These are phyloP conservation scores for Nephelium lappaceum DNA, from an alignment of 345 rosid genomes.

Conservation along the genomic window DNA sequence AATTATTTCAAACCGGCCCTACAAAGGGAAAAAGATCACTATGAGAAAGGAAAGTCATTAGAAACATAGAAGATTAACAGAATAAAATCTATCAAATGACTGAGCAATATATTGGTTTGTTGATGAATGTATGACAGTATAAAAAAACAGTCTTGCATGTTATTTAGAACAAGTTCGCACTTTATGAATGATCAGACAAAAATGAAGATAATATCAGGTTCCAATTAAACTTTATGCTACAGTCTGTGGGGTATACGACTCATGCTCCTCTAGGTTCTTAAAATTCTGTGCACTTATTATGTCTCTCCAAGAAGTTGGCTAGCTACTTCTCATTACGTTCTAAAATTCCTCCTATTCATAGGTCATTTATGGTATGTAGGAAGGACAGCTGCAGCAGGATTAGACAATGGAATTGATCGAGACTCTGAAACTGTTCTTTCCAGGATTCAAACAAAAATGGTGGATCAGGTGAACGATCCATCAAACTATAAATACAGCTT, in stretches of 20 bases:
- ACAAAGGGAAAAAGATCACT: slow-evolving; percentile 26
- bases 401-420: not conserved
- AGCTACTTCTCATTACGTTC: not conserved
- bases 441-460: not conserved
- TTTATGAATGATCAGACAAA: not conserved
- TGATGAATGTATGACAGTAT: not conserved
- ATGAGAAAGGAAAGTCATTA: not conserved
- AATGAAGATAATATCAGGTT: not conserved
- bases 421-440: not conserved
- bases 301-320: not conserved
- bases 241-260: not conserved
- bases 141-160: not conserved
- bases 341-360: not conserved
- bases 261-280: no score
- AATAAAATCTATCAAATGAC: not conserved
- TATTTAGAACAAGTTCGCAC: not conserved
- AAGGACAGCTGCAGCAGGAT: not conserved
- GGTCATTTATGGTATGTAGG: not conserved
- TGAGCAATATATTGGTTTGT: not conserved
- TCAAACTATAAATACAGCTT: not conserved
- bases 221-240: not conserved
- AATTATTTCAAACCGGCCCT: slow-evolving; percentile 89
- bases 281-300: no score
- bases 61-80: not conserved
- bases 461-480: not conserved